phyloP scores from a whole-genome alignment of 2,329 filamentous ascomycete species.

The Lachnellula cervina region DNA sequence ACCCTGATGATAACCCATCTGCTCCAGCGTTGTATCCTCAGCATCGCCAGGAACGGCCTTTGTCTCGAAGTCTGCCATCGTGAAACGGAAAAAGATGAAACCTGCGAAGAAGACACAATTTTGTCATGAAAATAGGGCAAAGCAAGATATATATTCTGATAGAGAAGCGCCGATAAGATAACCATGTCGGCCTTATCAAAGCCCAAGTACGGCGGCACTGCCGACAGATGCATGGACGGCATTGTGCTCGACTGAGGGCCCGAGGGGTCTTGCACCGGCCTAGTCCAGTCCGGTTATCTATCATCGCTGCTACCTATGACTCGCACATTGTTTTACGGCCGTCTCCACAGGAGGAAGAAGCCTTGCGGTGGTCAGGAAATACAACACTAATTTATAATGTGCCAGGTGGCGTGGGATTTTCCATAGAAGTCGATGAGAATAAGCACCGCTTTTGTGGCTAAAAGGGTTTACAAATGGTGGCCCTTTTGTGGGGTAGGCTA shows the following conservation, averaged over 20 bases:
- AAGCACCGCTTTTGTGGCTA: no score
- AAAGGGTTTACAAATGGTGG: no score
- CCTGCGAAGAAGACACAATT: not conserved
- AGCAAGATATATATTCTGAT: not conserved
- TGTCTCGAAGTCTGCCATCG: constrained; percentile 5
- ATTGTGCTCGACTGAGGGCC: not conserved
- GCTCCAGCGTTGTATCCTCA: constrained; percentile 20
- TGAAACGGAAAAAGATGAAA: not conserved
- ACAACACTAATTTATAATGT: no score
- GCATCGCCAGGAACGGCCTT: constrained; percentile 13
- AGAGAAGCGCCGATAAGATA: not conserved
- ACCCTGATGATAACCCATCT: constrained; percentile 25
- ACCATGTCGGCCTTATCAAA: constrained; percentile 1
- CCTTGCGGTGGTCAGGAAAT: no score
- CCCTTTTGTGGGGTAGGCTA: no score
- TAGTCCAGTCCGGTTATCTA: not conserved
- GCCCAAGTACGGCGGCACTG: not conserved
- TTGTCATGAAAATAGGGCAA: not conserved
- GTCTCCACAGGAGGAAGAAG: no score
- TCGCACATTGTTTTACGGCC: no score
- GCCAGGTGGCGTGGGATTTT: no score
- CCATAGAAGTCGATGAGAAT: no score
- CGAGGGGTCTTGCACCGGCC: not conserved
- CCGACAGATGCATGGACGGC: not conserved
- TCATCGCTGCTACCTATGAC: not conserved